Evolutionary conservation across 2,329 filamentous ascomycete species (phyloP).

Genomic region (Colletotrichum tamarilloi): DNA sequence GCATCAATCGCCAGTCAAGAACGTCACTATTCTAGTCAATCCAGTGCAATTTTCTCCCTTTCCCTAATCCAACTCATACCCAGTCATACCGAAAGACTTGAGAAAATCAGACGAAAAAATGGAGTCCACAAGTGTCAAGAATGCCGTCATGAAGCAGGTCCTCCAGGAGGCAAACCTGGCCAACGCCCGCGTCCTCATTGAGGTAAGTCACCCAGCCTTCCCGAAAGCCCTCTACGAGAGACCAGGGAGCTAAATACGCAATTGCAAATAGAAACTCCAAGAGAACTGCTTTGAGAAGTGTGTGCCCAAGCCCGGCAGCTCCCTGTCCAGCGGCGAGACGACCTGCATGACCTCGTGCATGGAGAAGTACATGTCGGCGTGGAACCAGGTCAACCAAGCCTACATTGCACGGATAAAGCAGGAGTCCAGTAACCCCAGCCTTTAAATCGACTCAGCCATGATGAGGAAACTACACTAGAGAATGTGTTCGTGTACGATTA

Average conservation of each 20-base stretch:
- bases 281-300: conserved; percentile 85
- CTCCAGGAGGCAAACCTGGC: conserved; percentile 72
- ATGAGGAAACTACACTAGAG: not conserved
- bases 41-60: not conserved
- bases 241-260: not conserved
- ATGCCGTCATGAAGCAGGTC: conserved; percentile 73
- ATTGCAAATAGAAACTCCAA: conserved; percentile 74
- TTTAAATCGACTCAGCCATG: conserved; percentile 4
- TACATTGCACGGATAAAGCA: conserved; percentile 74
- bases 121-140: conserved; percentile 69
- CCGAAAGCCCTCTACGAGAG: not conserved
- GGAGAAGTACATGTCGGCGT: conserved; percentile 86
- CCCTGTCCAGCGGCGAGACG: conserved; percentile 74
- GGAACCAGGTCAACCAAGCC: conserved; percentile 78
- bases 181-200: conserved; percentile 77
- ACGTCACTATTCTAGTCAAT: not conserved
- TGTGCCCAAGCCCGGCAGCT: conserved; percentile 75
- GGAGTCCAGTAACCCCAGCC: conserved; percentile 56
- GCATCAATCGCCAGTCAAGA: not conserved
- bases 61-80: conserved; percentile 23
- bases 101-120: conserved; percentile 48
- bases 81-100: not conserved
- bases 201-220: conserved; percentile 61
- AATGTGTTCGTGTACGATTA: conserved; percentile 22
- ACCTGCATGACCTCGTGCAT: conserved; percentile 81